These are phyloP conservation scores for Moricandia arvensis DNA, from an alignment of 345 rosid species.

Conservation along the genomic window DNA sequence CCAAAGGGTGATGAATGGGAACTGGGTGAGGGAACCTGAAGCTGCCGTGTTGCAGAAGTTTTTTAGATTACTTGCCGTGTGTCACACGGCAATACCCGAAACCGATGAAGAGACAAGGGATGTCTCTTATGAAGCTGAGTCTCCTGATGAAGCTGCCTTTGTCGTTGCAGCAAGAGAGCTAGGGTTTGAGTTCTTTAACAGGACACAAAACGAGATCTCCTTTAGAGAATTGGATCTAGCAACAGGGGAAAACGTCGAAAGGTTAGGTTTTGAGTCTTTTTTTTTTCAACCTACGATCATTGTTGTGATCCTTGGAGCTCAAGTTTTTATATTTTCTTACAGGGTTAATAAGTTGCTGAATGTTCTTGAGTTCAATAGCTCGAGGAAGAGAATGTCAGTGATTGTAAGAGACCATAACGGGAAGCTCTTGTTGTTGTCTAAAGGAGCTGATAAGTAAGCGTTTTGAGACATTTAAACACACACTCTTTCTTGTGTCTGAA, in stretches of 20 bases:
- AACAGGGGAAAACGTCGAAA: constrained; percentile 60
- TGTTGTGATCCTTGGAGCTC: neutral
- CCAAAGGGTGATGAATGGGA: constrained; percentile 72
- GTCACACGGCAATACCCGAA: constrained; percentile 94
- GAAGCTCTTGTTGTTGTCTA: constrained; percentile 58
- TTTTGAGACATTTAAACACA: neutral
- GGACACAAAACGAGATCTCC: constrained; percentile 69
- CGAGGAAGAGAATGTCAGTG: constrained; percentile 94
- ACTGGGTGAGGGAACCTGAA: constrained; percentile 68
- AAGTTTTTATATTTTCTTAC: constrained; percentile 28
- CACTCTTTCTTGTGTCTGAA: neutral
- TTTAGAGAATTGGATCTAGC: constrained; percentile 55
- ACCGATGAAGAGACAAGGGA: constrained; percentile 65
- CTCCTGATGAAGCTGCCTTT: constrained; percentile 95
- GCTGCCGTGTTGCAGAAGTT: constrained; percentile 64
- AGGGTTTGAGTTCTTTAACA: constrained; percentile 77
- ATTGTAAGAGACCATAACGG: constrained; percentile 80
- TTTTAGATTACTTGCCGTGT: constrained; percentile 73
- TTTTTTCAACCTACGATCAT: neutral
- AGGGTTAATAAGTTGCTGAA: constrained; percentile 68
- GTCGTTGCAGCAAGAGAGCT: constrained; percentile 89
- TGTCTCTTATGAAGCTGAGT: constrained; percentile 83
- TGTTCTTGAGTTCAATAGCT: constrained; percentile 79
- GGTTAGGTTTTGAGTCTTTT: constrained; percentile 39
- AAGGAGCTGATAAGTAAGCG: constrained; percentile 94